These are phyloP conservation scores for Chrysoporthe cubensis DNA, from an alignment of 2,329 filamentous ascomycete species.

Conservation along the genomic window DNA sequence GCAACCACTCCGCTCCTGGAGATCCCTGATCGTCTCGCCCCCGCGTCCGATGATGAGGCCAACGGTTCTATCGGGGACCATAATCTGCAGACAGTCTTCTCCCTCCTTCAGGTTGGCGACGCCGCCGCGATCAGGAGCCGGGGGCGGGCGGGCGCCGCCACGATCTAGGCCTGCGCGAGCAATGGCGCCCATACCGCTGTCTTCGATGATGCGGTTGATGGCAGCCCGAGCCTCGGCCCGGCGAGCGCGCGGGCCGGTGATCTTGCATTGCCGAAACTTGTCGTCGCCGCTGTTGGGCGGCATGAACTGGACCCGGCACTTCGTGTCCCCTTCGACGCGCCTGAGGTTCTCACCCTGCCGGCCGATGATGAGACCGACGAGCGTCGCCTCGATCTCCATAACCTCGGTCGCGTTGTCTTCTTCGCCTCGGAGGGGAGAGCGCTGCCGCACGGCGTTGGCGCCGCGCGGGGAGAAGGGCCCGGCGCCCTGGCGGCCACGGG, in stretches of 20 bases:
- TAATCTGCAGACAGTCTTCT: slow-evolving; percentile 87
- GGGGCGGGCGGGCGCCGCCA: slow-evolving; percentile 39
- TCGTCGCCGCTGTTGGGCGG: slow-evolving; percentile 73
- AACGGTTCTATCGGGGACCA: slow-evolving; percentile 92
- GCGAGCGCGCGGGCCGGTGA: slow-evolving; percentile 72
- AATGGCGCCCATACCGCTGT: slow-evolving; percentile 67
- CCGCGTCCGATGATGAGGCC: slow-evolving; percentile 93
- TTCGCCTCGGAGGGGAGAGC: slow-evolving; percentile 60
- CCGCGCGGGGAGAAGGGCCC: slow-evolving; percentile 64
- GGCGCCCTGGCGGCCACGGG: slow-evolving; percentile 51
- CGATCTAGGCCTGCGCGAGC: slow-evolving; percentile 54
- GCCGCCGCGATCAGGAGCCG: slow-evolving; percentile 18
- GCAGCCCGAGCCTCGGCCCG: slow-evolving; percentile 79
- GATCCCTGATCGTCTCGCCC: slow-evolving; percentile 88
- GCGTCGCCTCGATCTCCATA: slow-evolving; percentile 82
- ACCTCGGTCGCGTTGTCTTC: slow-evolving; percentile 75
- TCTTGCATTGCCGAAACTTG: slow-evolving; percentile 80
- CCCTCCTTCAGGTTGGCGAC: slow-evolving; percentile 68
- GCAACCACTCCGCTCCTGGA: slow-evolving; percentile 90
- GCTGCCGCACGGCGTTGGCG: slow-evolving; percentile 55
- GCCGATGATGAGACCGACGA: slow-evolving; percentile 90
- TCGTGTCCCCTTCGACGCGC: slow-evolving; percentile 80
- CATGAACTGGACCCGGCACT: slow-evolving; percentile 86
- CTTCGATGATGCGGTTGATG: slow-evolving; percentile 86
- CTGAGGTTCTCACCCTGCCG: slow-evolving; percentile 87